Evolutionary conservation across 148 eudicot species (phyloP).

Genomic region (Polygonum maritimum): DNA sequence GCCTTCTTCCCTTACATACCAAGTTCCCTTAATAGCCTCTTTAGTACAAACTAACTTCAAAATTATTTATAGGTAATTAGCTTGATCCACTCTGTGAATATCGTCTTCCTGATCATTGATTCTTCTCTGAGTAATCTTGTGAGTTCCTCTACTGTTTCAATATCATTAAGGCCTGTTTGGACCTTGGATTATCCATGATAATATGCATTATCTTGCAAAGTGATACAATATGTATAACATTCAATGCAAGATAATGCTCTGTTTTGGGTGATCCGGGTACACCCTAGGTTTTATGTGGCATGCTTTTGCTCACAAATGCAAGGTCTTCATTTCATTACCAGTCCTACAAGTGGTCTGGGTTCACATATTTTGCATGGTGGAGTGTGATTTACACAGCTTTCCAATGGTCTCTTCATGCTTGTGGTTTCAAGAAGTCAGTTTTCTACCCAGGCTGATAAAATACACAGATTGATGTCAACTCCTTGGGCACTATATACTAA

Average conservation of each 20-base stretch:
- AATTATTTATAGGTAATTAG: constrained; percentile 46
- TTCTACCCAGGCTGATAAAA: background rate
- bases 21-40: background rate
- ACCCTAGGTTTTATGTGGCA: background rate
- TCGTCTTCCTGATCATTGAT: constrained; percentile 61
- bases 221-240: too few relatives aligned
- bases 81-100: constrained; percentile 62
- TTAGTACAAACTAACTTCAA: background rate
- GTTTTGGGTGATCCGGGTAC: too few relatives aligned
- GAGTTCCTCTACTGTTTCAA: constrained; percentile 16
- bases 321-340: constrained; percentile 18
- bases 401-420: constrained; percentile 82
- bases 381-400: constrained; percentile 41
- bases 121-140: constrained; percentile 58
- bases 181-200: too few relatives aligned
- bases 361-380: constrained; percentile 56
- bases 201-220: too few relatives aligned
- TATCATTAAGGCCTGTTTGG: too few relatives aligned
- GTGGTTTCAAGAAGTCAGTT: constrained; percentile 51
- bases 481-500: background rate
- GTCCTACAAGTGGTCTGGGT: constrained; percentile 68
- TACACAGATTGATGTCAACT: background rate
- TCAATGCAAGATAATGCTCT: too few relatives aligned
- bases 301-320: background rate
- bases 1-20: constrained; percentile 9